These are phyloP conservation scores for Pseudocercospora crystallina DNA, from an alignment of 2,329 filamentous ascomycete species.

Conservation along the genomic window DNA sequence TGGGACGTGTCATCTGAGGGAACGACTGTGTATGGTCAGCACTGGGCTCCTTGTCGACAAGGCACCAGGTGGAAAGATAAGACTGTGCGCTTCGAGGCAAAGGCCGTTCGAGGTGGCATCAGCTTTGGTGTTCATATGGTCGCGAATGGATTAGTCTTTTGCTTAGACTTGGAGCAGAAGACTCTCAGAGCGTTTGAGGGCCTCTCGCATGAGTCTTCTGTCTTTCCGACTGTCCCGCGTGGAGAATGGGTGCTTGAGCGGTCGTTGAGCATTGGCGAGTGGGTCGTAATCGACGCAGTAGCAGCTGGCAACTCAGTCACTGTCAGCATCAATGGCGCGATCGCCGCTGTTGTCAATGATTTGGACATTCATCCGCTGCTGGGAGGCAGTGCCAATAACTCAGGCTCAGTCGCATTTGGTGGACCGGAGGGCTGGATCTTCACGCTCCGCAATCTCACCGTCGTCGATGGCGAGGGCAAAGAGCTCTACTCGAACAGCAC, in stretches of 20 bases:
- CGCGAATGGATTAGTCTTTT: not conserved
- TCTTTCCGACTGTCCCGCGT: not conserved
- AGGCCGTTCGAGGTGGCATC: not conserved
- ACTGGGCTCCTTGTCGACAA: conserved; percentile 1
- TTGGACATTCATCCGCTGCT: not conserved
- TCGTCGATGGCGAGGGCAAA: not conserved
- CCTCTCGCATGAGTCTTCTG: not conserved
- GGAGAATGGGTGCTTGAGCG: not conserved
- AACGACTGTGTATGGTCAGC: conserved; percentile 1
- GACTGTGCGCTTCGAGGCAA: not conserved
- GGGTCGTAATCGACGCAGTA: not conserved
- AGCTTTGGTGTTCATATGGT: conserved; percentile 1
- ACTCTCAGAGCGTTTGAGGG: not conserved
- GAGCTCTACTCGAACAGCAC: not conserved
- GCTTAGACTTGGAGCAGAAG: not conserved
- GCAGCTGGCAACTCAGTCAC: not conserved
- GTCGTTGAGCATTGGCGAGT: not conserved
- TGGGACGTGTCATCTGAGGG: not conserved
- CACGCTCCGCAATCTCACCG: not conserved
- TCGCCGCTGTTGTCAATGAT: not conserved
- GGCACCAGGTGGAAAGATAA: not conserved
- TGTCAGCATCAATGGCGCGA: not conserved
- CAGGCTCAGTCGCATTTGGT: conserved; percentile 1
- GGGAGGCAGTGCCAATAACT: not conserved
- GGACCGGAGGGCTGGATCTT: not conserved